These are phyloP conservation scores for Silene uniflora DNA, from an alignment of 148 eudicot species.

Conservation along the genomic window DNA sequence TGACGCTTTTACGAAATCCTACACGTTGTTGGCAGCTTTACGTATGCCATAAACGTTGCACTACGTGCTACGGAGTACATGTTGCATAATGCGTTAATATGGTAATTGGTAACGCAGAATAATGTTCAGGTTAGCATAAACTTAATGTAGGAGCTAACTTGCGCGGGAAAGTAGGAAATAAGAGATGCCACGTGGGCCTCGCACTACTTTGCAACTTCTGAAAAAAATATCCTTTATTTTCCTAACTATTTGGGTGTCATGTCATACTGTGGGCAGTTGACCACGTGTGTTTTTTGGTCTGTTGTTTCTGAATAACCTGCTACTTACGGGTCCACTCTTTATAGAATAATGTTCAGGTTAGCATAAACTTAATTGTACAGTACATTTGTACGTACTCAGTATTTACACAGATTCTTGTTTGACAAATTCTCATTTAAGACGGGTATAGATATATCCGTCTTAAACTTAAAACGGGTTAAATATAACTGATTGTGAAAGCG, in stretches of 20 bases:
- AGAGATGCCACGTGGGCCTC: constrained; percentile 21
- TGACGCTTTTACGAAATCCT: no score
- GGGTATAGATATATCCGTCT: no score
- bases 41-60: neutral
- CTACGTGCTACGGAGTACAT: neutral
- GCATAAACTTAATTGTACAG: no score
- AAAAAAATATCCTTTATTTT: neutral
- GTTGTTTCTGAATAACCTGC: constrained; percentile 17
- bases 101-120: neutral
- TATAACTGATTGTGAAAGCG: no score
- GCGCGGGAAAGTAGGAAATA: constrained; percentile 19
- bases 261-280: constrained; percentile 4
- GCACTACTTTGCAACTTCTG: neutral
- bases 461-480: no score
- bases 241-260: constrained; percentile 20
- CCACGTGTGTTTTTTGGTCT: constrained; percentile 22
- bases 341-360: no score
- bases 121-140: constrained; percentile 10
- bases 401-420: no score
- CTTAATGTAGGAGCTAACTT: constrained; percentile 3
- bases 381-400: no score
- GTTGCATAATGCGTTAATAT: neutral
- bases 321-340: constrained; percentile 26
- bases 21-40: neutral
- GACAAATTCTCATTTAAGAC: no score